phyloP scores from a whole-genome alignment of 2,329 filamentous ascomycete genomes.

The Pyrenophora graminea region DNA sequence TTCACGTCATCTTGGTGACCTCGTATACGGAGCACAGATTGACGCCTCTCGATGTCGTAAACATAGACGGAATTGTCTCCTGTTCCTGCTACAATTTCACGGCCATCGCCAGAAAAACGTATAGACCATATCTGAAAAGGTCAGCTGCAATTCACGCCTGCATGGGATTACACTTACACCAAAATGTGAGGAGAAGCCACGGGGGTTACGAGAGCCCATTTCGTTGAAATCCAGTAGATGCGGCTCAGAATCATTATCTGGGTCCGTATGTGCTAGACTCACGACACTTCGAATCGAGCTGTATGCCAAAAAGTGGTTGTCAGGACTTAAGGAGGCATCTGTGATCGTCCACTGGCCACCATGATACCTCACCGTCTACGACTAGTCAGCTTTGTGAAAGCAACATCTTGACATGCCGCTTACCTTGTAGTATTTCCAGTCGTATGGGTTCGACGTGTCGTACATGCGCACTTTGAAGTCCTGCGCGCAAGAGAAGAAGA shows the following conservation, averaged over 20 bases:
- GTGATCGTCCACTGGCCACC: slow-evolving; percentile 95
- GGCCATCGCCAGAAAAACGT: slow-evolving; percentile 87
- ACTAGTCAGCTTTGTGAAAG: slow-evolving; percentile 7
- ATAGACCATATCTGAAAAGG: slow-evolving; percentile 76
- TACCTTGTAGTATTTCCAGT: slow-evolving; percentile 96
- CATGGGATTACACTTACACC: slow-evolving; percentile 19
- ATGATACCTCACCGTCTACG: slow-evolving; percentile 81
- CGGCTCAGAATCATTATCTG: slow-evolving; percentile 77
- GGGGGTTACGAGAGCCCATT: slow-evolving; percentile 45
- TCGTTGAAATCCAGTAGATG: slow-evolving; percentile 75
- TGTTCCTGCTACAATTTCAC: slow-evolving; percentile 88
- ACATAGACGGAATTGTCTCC: slow-evolving; percentile 79
- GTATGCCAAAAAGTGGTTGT: slow-evolving; percentile 91
- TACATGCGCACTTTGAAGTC: slow-evolving; percentile 97
- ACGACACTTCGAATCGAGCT: slow-evolving; percentile 85
- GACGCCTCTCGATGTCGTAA: slow-evolving; percentile 85
- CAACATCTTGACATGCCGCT: slow-evolving; percentile 12
- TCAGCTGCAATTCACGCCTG: slow-evolving; percentile 4
- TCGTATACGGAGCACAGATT: slow-evolving; percentile 71
- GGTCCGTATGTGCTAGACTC: slow-evolving; percentile 85
- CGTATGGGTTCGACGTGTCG: slow-evolving; percentile 91
- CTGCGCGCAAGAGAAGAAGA: slow-evolving; percentile 90
- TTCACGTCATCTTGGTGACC: slow-evolving; percentile 92
- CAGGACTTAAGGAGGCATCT: slow-evolving; percentile 85
- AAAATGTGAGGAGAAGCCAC: slow-evolving; percentile 46